These are phyloP conservation scores for Kwoniella bestiolae DNA, from an alignment of 768 basidiomycete species.

Conservation along the genomic window DNA sequence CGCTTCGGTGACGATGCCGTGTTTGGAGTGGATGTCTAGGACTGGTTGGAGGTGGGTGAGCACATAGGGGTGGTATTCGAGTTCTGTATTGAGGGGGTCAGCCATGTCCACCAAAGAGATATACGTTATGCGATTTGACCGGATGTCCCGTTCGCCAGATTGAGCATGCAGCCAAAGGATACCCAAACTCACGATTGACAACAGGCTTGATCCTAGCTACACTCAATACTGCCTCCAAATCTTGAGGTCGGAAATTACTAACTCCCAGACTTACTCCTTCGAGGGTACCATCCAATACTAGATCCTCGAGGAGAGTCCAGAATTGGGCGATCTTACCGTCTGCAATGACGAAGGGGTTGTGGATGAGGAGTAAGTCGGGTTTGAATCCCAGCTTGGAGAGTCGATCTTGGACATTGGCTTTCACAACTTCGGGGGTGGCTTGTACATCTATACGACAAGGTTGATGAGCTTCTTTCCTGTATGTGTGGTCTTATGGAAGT, in stretches of 20 bases:
- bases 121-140: too few species aligned
- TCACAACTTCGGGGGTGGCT: conserved; percentile 30
- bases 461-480: background rate
- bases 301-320: conserved; percentile 40
- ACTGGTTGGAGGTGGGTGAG: conserved; percentile 47
- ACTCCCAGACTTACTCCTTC: conserved; percentile 42
- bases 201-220: conserved; percentile 52
- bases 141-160: too few species aligned
- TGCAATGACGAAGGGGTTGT: conserved; percentile 53
- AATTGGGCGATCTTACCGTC: conserved; percentile 46
- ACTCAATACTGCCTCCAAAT: conserved; percentile 43
- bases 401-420: conserved; percentile 30
- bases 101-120: too few species aligned
- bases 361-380: conserved; percentile 55
- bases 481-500: background rate
- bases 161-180: too few species aligned
- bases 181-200: conserved; percentile 47
- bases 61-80: conserved; percentile 57
- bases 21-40: conserved; percentile 39
- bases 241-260: conserved; percentile 53
- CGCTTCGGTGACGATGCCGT: conserved; percentile 49
- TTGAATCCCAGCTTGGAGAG: conserved; percentile 36
- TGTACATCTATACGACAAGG: background rate
- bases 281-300: conserved; percentile 38
- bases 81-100: conserved; percentile 26